A percentile compares a stretch with the other conserved stretches of the same genome.
These are phyloP conservation scores for Sisymbrium altissimum DNA, from an alignment of 345 rosid genomes.

Conservation along the genomic window DNA sequence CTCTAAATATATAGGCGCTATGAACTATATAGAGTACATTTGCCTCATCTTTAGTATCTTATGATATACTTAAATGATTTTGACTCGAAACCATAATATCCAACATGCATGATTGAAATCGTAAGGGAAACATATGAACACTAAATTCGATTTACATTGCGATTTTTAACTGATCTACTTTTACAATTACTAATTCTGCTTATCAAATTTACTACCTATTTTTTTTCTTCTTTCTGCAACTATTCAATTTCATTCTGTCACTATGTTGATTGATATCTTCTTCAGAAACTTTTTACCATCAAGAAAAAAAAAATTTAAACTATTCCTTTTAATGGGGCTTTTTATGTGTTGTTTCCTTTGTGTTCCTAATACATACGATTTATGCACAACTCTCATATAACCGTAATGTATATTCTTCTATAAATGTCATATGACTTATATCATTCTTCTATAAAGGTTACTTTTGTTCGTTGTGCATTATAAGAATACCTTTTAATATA, in stretches of 20 bases:
- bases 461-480: slow-evolving; percentile 2
- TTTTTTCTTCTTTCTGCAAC: neutral
- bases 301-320: no score
- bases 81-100: neutral
- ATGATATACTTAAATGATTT: no score
- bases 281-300: neutral
- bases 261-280: neutral
- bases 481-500: neutral
- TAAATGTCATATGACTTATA: neutral
- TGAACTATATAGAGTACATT: no score
- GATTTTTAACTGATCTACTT: no score
- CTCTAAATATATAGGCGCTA: no score
- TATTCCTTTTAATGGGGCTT: no score
- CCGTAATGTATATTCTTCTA: neutral
- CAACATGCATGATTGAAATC: neutral
- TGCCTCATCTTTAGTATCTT: no score
- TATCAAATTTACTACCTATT: neutral
- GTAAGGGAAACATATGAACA: neutral
- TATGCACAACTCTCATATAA: neutral
- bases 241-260: neutral
- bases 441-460: neutral
- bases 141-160: neutral
- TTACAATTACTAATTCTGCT: neutral
- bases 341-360: no score
- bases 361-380: neutral